Percentiles rank a stretch among this genome's conserved stretches.
phyloP scores from a whole-genome alignment of 1,139 yeast genomes.

The Meyerozyma carpophila region DNA sequence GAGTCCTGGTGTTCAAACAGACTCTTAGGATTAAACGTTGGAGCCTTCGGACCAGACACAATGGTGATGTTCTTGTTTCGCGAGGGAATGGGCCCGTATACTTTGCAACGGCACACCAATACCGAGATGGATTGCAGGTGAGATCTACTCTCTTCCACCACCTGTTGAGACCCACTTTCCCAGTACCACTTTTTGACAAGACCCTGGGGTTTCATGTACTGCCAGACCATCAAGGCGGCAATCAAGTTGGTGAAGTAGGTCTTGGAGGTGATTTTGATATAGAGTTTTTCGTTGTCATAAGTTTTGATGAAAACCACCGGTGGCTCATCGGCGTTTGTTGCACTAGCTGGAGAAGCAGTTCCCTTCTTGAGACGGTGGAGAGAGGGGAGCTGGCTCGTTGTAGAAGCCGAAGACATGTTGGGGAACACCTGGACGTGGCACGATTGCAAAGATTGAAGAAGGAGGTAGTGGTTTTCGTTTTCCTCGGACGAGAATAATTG shows the following conservation, averaged over 20 bases:
- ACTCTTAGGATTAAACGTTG: constrained; percentile 30
- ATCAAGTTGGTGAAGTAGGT: constrained; percentile 44
- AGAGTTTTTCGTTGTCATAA: constrained; percentile 41
- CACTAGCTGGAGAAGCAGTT: not conserved
- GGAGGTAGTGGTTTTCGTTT: constrained; percentile 25
- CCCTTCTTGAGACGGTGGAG: not conserved
- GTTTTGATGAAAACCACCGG: constrained; percentile 46
- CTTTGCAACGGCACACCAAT: constrained; percentile 59
- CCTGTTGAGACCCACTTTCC: constrained; percentile 22
- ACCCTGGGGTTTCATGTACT: constrained; percentile 52
- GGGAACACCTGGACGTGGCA: constrained; percentile 38
- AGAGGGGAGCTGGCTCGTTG: not conserved
- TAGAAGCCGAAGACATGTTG: constrained; percentile 10
- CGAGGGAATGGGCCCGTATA: constrained; percentile 56
- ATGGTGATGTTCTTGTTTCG: constrained; percentile 36
- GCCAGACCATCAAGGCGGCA: constrained; percentile 60
- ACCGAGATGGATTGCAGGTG: constrained; percentile 31
- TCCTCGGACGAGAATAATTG: constrained; percentile 33
- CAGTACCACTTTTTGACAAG: constrained; percentile 53
- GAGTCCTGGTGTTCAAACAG: constrained; percentile 2
- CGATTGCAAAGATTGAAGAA: constrained; percentile 35
- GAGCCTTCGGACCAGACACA: constrained; percentile 42
- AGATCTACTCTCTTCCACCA: not conserved
- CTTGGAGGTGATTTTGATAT: constrained; percentile 39
- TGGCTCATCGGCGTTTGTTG: constrained; percentile 19